A percentile compares a stretch with the other conserved stretches of the same genome.
These are phyloP conservation scores for Cubamyces sp. DNA, from an alignment of 768 basidiomycete genomes.

Conservation along the genomic window DNA sequence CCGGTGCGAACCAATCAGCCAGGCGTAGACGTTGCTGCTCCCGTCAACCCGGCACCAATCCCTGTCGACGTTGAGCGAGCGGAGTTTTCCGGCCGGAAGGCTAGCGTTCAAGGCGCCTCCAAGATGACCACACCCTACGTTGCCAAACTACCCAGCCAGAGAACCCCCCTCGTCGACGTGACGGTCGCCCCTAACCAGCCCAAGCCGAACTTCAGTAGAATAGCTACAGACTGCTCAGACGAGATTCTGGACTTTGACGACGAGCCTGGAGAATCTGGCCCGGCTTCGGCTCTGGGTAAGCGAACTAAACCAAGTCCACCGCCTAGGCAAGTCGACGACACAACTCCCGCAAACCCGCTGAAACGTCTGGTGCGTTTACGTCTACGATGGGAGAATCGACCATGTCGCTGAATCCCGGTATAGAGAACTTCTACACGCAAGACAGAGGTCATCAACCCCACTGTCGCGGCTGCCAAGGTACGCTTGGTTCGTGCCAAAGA, in stretches of 20 bases:
- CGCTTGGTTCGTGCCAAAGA: not conserved
- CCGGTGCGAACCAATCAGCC: not conserved
- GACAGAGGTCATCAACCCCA: not conserved
- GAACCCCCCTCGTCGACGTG: not conserved
- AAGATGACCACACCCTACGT: too few relatives aligned
- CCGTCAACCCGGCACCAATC: constrained; percentile 22
- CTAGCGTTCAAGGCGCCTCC: not conserved
- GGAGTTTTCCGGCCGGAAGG: not conserved
- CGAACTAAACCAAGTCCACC: constrained; percentile 14
- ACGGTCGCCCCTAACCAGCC: not conserved
- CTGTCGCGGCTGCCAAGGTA: not conserved
- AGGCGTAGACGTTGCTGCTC: constrained; percentile 28
- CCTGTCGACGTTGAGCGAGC: not conserved
- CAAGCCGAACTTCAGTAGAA: constrained; percentile 29
- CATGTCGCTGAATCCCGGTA: not conserved
- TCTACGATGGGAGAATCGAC: too few relatives aligned
- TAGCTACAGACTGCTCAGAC: constrained; percentile 33
- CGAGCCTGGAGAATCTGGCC: not conserved
- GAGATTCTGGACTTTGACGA: constrained; percentile 34
- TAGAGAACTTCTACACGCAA: constrained; percentile 22
- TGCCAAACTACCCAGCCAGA: not conserved
- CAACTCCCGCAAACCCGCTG: constrained; percentile 5
- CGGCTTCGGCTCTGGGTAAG: constrained; percentile 22
- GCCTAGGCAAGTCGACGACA: not conserved
- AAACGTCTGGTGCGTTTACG: constrained; percentile 25